Evolutionary conservation across 306 rosid species (phyloP), one percentile per base, ranked within the genome.

Genomic region (Arachis hypogaea): DNA sequence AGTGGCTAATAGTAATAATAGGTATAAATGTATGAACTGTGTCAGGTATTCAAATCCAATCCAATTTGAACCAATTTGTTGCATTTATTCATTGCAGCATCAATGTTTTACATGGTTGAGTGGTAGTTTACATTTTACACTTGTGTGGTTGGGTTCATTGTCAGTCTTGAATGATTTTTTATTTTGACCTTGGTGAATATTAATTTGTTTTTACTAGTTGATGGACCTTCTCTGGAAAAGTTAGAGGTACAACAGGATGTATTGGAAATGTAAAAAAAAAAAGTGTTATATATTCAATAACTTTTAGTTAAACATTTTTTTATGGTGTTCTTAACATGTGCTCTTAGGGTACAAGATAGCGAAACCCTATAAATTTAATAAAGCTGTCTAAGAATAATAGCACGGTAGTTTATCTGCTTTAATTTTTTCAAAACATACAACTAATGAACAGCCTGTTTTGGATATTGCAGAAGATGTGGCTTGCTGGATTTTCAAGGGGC

Each of bases 401-500:
- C 61, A 55, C 55, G 33, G 18, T 54, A 41, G 80, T 74, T 5
- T 6, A 45, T 73, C 68, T 63, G 47, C 51, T 69, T 33, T 49
- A 63, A 46, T 69, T 72, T 69, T 76, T 63, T 11, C 65, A 51
- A 45, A 42, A 82, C 42, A 38, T 8, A 12, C 58, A 41, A 47
- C 41, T 65, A 64, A 63, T 67, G 8, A 45, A 46, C 72, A 73
- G 30, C 46, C 59, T 66, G 10, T 47, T 47, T 67, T 79, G 50
- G 80, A 85, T 81, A 71, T 81, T 77, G 87, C 89, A 93, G 98
- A 93, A 89, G 78, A 74, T 93, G 72, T 93, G 98, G 98, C 96
- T 93, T 69, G 96, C 91, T 82, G 98, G 98, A 72, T 93, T 93
- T 86, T 93, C 98, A 33, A 91, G 96, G 88, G 98, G 98, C 42